A percentile compares a stretch with the other conserved stretches of the same genome.
Conservation (phyloP, 1,284 basidiomycete genomes). For the Apiotrichum montevideense region DNA sequence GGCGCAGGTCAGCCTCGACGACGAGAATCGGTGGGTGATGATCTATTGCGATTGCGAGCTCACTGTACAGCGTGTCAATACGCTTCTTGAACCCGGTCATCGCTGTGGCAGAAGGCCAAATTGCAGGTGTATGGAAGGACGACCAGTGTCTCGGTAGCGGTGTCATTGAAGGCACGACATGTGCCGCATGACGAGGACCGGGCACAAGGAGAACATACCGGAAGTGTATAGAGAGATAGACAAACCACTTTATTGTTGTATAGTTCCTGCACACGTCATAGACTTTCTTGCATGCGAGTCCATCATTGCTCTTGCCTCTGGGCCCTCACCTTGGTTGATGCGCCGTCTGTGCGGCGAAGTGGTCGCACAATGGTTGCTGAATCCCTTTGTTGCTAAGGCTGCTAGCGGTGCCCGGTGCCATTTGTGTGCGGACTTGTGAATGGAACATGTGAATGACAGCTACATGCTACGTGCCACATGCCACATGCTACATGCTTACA, state of each 20-base stretch:
- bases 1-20: constrained; percentile 26
- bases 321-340: too few relatives aligned
- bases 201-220: too few relatives aligned
- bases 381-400: too few relatives aligned
- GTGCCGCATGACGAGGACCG: constrained; percentile 3
- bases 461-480: too few relatives aligned
- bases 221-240: neutral
- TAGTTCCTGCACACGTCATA: neutral
- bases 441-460: too few relatives aligned
- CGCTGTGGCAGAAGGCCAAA: constrained; percentile 73
- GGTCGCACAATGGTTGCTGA: too few relatives aligned
- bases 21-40: neutral
- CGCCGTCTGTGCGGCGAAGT: too few relatives aligned
- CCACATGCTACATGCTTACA: too few relatives aligned
- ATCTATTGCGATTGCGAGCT: too few relatives aligned
- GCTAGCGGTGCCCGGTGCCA: too few relatives aligned
- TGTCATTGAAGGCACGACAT: constrained; percentile 50
- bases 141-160: constrained; percentile 82
- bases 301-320: neutral
- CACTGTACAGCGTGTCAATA: constrained; percentile 41
- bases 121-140: constrained; percentile 64
- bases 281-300: neutral
- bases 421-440: too few relatives aligned
- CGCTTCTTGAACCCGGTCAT: constrained; percentile 58
- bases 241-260: neutral